Evolutionary conservation across 2,329 filamentous ascomycete genomes (phyloP).

Genomic region (Lizonia empirigonia): DNA sequence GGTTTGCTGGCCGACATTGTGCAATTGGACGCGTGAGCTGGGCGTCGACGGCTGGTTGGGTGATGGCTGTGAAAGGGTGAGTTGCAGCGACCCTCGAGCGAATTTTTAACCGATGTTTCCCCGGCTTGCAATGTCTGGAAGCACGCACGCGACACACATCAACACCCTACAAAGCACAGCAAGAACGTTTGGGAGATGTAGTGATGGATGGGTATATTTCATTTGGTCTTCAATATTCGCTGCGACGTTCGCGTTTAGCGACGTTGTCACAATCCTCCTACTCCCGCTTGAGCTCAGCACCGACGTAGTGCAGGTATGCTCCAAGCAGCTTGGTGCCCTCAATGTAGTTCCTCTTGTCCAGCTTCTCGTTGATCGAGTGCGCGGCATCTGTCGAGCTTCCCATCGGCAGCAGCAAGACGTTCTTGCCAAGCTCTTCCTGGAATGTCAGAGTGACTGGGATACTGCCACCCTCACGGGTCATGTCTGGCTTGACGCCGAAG

Average conservation of each 20-base stretch:
- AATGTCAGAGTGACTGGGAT: conserved; percentile 98
- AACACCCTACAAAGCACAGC: background rate
- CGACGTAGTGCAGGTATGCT: conserved; percentile 94
- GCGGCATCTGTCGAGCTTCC: conserved; percentile 95
- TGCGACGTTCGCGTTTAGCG: background rate
- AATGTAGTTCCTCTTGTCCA: conserved; percentile 97
- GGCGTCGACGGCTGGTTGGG: conserved; percentile 11
- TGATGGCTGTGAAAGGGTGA: conserved; percentile 22
- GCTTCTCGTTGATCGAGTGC: conserved; percentile 98
- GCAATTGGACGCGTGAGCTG: conserved; percentile 21
- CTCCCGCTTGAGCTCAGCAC: conserved; percentile 73
- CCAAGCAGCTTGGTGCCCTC: conserved; percentile 96
- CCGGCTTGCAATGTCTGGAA: conserved; percentile 25
- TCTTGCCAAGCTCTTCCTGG: conserved; percentile 97
- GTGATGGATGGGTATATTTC: conserved; percentile 17
- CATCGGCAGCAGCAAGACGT: conserved; percentile 94
- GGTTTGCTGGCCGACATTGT: conserved; percentile 45
- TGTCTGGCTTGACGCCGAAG: conserved; percentile 90
- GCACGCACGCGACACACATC: conserved; percentile 12
- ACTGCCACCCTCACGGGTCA: conserved; percentile 94
- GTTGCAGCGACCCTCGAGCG: conserved; percentile 10
- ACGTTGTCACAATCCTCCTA: conserved; percentile 8
- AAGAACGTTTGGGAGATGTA: background rate
- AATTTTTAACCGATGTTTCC: conserved; percentile 37
- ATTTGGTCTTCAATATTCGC: conserved; percentile 2